Evolutionary conservation across 768 basidiomycete genomes (phyloP), one percentile per base, ranked within the genome.

Genomic region (Tylopilus vinaceipallidus): DNA sequence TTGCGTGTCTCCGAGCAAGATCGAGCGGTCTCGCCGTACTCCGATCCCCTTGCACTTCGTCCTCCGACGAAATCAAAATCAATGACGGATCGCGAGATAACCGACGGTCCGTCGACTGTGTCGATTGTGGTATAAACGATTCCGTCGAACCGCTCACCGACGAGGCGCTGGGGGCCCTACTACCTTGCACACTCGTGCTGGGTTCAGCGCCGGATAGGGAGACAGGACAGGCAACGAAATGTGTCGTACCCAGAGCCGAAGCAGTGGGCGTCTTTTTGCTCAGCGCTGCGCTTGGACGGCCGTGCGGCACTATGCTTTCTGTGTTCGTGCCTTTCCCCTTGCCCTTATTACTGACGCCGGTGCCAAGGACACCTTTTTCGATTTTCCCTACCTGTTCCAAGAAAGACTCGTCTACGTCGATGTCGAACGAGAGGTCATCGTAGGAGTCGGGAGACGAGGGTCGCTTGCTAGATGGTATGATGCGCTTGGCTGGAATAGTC

Each of bases 351-450:
- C 46, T 54, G 36, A 52, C 22, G 10, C 35, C 41, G 4, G 49
- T 47, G 20, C 41, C 42, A 14, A 62, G 49, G 17, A 53, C 59
- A 20, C 56, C 54, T 38, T 53, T 52, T 53, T 66, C 63, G 29
- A 62, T 59, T 57, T 54, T 55, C 29, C 64, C 67, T 47, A 63
- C 57, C 50, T 73, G 71, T 53, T 69, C 72, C 19, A 77, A 60
- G 50, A 79, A 70, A 12, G 57, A 66, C 6, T 71, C 75, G 40
- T 73, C 68, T 37, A 75, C 56, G 12, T 65, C 65, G 58, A 70
- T 56, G 29, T 67, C 67, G 35, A 69, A 61, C 23, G 67, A 59
- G 26, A 73, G 70, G 49, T 70, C 67, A 40, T 68, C 71, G 48
- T 55, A 68, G 17, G 65, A 55, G 42, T 67, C 66, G 12, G 57